Base-by-base conservation (phyloP, 1,284 basidiomycete genomes). In the Cutaneotrichosporon mucoides region DNA sequence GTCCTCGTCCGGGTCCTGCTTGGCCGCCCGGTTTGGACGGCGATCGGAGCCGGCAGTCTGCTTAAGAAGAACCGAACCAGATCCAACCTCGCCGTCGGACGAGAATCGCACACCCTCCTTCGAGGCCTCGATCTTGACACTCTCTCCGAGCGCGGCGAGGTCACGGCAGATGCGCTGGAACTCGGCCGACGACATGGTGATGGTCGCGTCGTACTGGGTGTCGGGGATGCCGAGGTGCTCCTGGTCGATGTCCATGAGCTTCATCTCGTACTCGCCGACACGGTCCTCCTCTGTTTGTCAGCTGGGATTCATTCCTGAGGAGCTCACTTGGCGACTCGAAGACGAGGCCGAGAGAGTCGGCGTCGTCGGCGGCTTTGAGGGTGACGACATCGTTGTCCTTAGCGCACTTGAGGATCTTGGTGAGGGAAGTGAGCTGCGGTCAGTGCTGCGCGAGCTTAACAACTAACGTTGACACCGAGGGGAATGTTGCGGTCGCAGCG, bases 201-300 rank as follows among this genome's bases (percentile, higher is more conserved):
- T 87, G 55, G 90, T 88, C 15, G 92, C 92, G 72, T 99, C 95
- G 79, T 99, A 99, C 63, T 94, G 89, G 3, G 96, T 99, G 68
- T 98, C 93, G n/a, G 96, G 96, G 70, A 99, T 98, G 54, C 90
- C 90, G 56, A 99, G 88, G 59, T 88, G 88, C 79, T 99, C 96
- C 40, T 89, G 83, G 79, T 99, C 95, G 71, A 99, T 99, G 73
- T 99, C 96, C 94, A 99, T 98, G 57, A 99, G 86, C 79, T 98
- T 99, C 88, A 99, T 92, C 72, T 97, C 94, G 80, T 98, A 99
- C 76, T 99, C 92, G 33, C 92, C 93, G 56, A 99, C 88, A 57
- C 96, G 87, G 79, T 98, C 95, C 9, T 89, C 86, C 79, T 88
- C 92, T 95, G 56, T 47, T 49, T 54, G 64, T 68, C 24, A 68